These are phyloP conservation scores for Tuber microsphaerosporum DNA, from an alignment of 495 filamentous ascomycete species.

Conservation along the genomic window DNA sequence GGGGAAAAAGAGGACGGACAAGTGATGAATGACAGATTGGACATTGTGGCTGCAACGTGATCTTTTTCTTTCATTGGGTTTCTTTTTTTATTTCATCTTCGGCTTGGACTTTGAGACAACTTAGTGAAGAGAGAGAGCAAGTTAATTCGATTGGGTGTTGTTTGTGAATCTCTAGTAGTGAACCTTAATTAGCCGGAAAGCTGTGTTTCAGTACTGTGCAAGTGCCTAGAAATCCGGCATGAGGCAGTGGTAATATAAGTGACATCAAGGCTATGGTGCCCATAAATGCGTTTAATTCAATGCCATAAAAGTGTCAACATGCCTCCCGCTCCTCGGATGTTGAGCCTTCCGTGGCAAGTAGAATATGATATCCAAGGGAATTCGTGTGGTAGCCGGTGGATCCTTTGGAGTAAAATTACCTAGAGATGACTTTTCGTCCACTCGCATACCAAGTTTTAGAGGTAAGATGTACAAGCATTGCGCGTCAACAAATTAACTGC, in stretches of 20 bases:
- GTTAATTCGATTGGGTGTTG: no score
- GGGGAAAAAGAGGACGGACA: no score
- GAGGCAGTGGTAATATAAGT: background rate
- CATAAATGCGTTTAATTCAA: background rate
- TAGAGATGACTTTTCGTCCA: background rate
- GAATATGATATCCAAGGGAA: background rate
- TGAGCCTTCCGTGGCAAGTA: background rate
- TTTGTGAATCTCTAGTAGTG: no score
- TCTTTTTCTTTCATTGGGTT: no score
- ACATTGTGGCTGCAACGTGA: no score
- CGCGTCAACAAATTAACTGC: no score
- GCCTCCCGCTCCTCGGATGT: background rate
- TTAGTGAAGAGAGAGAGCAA: no score
- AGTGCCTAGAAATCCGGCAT: background rate
- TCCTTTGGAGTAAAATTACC: background rate
- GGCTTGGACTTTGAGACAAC: no score
- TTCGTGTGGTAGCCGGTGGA: background rate
- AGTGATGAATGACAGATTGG: no score
- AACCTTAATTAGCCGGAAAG: no score
- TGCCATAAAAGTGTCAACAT: background rate
- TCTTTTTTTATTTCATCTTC: no score
- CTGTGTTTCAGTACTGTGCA: no score
- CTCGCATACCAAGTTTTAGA: background rate
- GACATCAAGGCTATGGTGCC: background rate
- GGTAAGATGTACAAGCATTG: background rate